These are phyloP conservation scores for Cenchrus fungigraminus DNA, from an alignment of 176 grass and related monocot genomes.

Conservation along the genomic window DNA sequence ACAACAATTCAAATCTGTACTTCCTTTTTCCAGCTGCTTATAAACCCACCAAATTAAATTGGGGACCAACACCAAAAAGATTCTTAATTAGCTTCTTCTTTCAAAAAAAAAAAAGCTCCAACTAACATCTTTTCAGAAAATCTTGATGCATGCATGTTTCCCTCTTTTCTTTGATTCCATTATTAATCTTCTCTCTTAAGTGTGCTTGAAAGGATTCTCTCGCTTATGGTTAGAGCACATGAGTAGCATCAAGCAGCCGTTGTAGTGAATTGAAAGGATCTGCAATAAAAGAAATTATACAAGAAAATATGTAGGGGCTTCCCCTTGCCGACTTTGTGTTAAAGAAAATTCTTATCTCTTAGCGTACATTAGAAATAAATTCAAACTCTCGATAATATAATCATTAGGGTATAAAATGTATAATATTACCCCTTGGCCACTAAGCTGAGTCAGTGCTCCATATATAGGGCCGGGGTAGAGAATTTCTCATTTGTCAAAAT, in stretches of 20 bases:
- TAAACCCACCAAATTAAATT: background rate
- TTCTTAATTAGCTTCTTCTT: background rate
- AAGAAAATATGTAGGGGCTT: no score
- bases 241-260: no score
- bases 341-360: no score
- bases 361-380: background rate
- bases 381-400: background rate
- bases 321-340: no score
- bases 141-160: no score
- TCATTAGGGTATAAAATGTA: background rate
- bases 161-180: background rate
- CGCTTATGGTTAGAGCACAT: no score
- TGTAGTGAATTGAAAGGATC: no score
- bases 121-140: background rate
- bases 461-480: background rate
- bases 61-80: background rate
- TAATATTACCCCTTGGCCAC: background rate
- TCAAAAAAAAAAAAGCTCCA: background rate
- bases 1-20: background rate
- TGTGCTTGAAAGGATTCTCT: no score
- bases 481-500: no score
- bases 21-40: background rate
- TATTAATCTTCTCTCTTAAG: background rate
- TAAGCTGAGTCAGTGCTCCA: conserved; percentile 1
- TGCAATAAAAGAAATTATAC: no score